Conservation (phyloP, 805 yeast species). For the Cephaloascus fragrans region DNA sequence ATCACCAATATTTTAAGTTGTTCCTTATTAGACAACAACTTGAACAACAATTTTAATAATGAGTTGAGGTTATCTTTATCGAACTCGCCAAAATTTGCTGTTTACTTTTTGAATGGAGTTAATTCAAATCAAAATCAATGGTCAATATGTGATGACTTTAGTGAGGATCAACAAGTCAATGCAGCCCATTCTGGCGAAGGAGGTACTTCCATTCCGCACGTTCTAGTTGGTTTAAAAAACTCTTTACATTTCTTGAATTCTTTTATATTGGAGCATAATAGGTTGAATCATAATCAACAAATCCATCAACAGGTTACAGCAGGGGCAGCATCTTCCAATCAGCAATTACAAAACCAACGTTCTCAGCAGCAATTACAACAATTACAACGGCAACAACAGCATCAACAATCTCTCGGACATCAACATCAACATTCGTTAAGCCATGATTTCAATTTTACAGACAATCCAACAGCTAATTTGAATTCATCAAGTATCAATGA, state of each 20-base stretch:
- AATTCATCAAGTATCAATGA: neutral
- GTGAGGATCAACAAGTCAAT: slow-evolving; percentile 75
- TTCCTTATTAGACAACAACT: slow-evolving; percentile 40
- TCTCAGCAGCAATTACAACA: neutral
- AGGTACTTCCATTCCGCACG: slow-evolving; percentile 59
- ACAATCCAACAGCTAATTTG: neutral
- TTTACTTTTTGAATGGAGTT: slow-evolving; percentile 52
- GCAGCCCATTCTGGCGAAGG: slow-evolving; percentile 50
- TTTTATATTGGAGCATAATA: slow-evolving; percentile 34
- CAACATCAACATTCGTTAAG: neutral
- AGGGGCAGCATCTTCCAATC: too few relatives aligned
- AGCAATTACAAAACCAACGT: neutral
- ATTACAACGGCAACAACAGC: neutral
- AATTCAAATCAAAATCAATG: slow-evolving; percentile 51
- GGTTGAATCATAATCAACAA: neutral
- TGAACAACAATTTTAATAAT: slow-evolving; percentile 7
- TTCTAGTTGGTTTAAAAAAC: slow-evolving; percentile 45
- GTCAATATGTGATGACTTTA: slow-evolving; percentile 78
- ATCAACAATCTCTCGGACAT: neutral
- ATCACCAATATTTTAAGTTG: slow-evolving; percentile 49
- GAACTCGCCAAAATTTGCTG: slow-evolving; percentile 71
- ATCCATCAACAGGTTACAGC: neutral
- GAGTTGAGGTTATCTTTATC: slow-evolving; percentile 42
- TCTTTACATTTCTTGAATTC: slow-evolving; percentile 45
- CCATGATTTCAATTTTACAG: neutral